Conservation (phyloP, 208 protist genomes). For the Herpetomonas tarakana region DNA sequence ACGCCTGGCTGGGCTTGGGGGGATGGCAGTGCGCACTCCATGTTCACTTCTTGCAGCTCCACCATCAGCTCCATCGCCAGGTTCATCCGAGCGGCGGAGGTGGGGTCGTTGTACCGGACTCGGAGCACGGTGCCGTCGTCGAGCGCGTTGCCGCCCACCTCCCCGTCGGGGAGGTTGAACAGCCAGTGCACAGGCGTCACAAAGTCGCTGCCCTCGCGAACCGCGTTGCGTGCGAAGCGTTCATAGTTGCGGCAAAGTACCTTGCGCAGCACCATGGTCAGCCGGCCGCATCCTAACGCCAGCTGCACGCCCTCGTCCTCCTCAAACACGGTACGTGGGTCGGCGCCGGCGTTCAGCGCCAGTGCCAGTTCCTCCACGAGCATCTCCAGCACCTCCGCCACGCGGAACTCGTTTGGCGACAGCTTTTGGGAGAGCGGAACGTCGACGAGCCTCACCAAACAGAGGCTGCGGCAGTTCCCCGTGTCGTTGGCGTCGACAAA, state of each 20-base stretch:
- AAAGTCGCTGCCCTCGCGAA: not conserved
- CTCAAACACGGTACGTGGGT: not conserved
- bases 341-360: conserved; percentile 10
- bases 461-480: conserved; percentile 4
- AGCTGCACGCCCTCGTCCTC: conserved; percentile 17
- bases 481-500: conserved; percentile 2
- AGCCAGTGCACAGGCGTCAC: conserved; percentile 9
- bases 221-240: not conserved
- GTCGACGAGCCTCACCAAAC: conserved; percentile 20
- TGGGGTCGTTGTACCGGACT: not conserved
- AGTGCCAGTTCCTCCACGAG: conserved; percentile 35
- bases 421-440: not conserved
- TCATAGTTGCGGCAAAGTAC: conserved; percentile 6
- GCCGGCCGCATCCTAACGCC: conserved; percentile 1
- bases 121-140: not conserved
- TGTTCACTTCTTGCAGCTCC: conserved; percentile 3
- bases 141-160: too few species aligned
- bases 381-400: conserved; percentile 25
- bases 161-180: conserved; percentile 6
- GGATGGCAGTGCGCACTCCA: not conserved
- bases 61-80: conserved; percentile 1
- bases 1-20: too few species aligned
- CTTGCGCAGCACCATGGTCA: conserved; percentile 1
- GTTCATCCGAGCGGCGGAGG: not conserved
- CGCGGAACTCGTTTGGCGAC: conserved; percentile 1